Percentiles rank a stretch among this genome's conserved stretches.
phyloP scores from a whole-genome alignment of 2,329 filamentous ascomycete species.

The Aspergillus terreus region DNA sequence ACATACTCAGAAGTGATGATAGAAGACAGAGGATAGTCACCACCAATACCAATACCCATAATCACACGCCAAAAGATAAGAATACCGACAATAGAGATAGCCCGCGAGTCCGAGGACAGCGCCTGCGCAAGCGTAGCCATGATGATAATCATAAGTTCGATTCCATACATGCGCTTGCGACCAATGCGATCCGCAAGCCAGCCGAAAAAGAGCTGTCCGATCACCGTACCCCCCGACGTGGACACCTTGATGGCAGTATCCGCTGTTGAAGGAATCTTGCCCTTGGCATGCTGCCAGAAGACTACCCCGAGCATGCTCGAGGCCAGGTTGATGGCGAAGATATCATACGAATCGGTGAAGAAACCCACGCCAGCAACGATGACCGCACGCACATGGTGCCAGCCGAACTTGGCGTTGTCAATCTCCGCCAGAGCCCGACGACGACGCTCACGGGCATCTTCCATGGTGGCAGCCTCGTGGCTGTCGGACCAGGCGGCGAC shows the following conservation, averaged over 20 bases:
- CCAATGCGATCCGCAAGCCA: slow-evolving; percentile 73
- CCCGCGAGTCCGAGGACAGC: slow-evolving; percentile 59
- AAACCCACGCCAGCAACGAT: slow-evolving; percentile 80
- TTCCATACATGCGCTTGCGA: slow-evolving; percentile 79
- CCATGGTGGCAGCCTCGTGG: slow-evolving; percentile 10
- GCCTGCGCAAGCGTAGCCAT: slow-evolving; percentile 71
- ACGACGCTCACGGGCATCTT: slow-evolving; percentile 72
- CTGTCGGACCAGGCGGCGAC: slow-evolving; percentile 60
- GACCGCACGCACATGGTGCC: slow-evolving; percentile 76
- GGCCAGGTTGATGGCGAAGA: slow-evolving; percentile 72
- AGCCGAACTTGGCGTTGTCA: slow-evolving; percentile 76
- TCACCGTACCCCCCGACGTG: slow-evolving; percentile 76
- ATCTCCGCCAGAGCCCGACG: slow-evolving; percentile 76
- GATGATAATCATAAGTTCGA: slow-evolving; percentile 77
- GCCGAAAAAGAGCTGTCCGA: slow-evolving; percentile 79
- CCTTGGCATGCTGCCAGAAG: slow-evolving; percentile 61
- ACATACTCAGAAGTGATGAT: slow-evolving; percentile 75
- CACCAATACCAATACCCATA: slow-evolving; percentile 76
- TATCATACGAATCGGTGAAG: slow-evolving; percentile 83
- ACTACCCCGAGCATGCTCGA: slow-evolving; percentile 76
- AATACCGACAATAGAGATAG: slow-evolving; percentile 52
- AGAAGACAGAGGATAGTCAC: slow-evolving; percentile 77
- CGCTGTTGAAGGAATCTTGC: slow-evolving; percentile 60
- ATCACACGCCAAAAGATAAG: slow-evolving; percentile 78
- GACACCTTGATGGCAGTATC: slow-evolving; percentile 84